Base-by-base conservation (phyloP, 257 asterid species). In the Fraxinus pennsylvanica region DNA sequence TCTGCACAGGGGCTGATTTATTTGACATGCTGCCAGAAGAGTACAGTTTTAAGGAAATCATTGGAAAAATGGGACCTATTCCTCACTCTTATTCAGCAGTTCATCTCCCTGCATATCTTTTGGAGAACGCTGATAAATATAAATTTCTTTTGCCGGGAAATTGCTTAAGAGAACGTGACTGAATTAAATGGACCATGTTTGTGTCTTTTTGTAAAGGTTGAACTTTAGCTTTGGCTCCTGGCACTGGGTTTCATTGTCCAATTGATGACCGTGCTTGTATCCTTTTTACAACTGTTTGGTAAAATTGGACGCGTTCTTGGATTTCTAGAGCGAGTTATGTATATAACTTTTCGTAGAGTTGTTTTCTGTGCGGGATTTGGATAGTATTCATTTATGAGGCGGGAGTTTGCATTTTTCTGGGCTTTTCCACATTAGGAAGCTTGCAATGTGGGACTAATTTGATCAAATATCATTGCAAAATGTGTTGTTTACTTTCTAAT, bases 21-120 rank as follows among this genome's bases (percentile, higher is more conserved):
- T 94, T 89, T 35, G 97, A 92, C 78, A 94, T 94, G 98, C 87
- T 94, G 14, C 98, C 98, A 0, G 98, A 94, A 78, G 98, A 94
- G 86, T 90, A 91, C 68, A 92, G 95, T 0, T 94, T 94, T 83
- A 86, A 81, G 94, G 97, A 94, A 63, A 90, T 94, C 65, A 92
- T 94, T 0, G 90, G 92, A 77, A 87, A 88, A 79, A 82, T 94
- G 96, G 98, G 98, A 22, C 90, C 98, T 29, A 88, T 93, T 35
- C 96, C 97, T n/a, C 97, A 87, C 78, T 92, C 98, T 0, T 94
- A 89, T 78, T 94, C 98, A 6, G 98, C 94, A 12, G 92, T 92
- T 82, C 90, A 92, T 85, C 89, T 94, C 35, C 98, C 98, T 0
- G 83, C 90, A 0, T 79, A 87, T 87, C 88, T 94, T 65, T 82